Base-by-base conservation (phyloP, 202 grass and related monocot genomes). In the Schoenoplectus tabernaemontani region DNA sequence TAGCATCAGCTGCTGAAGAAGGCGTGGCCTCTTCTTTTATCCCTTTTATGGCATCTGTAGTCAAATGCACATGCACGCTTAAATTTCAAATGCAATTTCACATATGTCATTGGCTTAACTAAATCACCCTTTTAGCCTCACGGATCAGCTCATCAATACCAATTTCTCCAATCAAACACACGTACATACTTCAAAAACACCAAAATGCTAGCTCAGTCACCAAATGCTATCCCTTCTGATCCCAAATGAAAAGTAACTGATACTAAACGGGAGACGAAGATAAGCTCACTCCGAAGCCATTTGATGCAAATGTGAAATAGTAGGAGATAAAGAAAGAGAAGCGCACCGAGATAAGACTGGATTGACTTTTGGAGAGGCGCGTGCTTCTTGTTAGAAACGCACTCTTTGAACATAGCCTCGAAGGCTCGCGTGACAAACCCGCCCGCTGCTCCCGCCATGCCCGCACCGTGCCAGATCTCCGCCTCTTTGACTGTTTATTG, bases 331-430 rank as follows among this genome's bases (percentile, higher is more conserved):
- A 8, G 7, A 46, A 23, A 34, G 68, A 16, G 4, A 78, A 59
- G 81, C 88, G 75, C 67, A 99, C 96, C 96, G 53, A 99, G 90
- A 84, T 84, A 96, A 33, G 90, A 78, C 86, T 96, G 89, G 81
- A 96, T 94, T 58, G 96, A 87, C 83, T 92, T 91, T 78, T 99
- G 96, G 65, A 99, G 88, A 36, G 82, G 67, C 60, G 86, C 82
- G 86, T 89, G 87, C 88, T 96, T 96, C 91, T 93, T 93, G 86
- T 95, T 99, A 51, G 90, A 87, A 59, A 83, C 22, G 88, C 96
- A 99, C 86, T 99, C 96, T 88, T 99, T 99, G 69, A 95, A 86
- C 96, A 99, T 99, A 82, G 96, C 86, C 90, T 99, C 96, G 84
- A 96, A 85, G 85, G 92, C 91, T 80, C 96, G 91, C 62, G 90